phyloP scores from a whole-genome alignment of 2,329 filamentous ascomycete species.

The Paradendryphiella salina region DNA sequence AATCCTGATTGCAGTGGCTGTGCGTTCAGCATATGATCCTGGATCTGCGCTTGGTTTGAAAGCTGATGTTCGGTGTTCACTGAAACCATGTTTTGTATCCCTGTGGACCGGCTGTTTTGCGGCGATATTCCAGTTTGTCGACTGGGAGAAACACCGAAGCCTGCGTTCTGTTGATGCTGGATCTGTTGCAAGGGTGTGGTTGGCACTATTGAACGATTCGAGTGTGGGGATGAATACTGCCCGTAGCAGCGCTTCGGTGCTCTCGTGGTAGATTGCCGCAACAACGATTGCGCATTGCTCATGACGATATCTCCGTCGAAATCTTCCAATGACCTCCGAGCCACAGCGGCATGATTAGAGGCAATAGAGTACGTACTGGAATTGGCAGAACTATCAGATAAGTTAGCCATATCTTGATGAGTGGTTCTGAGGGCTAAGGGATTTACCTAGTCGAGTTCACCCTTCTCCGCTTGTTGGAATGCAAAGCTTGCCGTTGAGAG shows the following conservation, averaged over 20 bases:
- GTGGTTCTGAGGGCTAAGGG: too few species aligned
- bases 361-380: neutral
- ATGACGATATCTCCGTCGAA: neutral
- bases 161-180: neutral
- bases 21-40: neutral
- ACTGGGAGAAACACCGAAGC: neutral
- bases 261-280: neutral
- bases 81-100: neutral
- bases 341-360: neutral
- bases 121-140: neutral
- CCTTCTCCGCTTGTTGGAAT: slow-evolving; percentile 1
- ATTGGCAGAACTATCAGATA: neutral
- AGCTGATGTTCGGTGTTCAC: neutral
- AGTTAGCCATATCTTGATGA: neutral
- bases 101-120: neutral
- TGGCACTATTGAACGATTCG: neutral
- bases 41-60: neutral
- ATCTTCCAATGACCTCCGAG: neutral
- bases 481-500: neutral
- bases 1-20: neutral
- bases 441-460: neutral
- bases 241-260: neutral
- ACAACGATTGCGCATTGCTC: neutral
- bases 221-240: neutral
- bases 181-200: neutral